These are phyloP conservation scores for Eucalyptus decipiens DNA, from an alignment of 345 rosid species.

Conservation along the genomic window DNA sequence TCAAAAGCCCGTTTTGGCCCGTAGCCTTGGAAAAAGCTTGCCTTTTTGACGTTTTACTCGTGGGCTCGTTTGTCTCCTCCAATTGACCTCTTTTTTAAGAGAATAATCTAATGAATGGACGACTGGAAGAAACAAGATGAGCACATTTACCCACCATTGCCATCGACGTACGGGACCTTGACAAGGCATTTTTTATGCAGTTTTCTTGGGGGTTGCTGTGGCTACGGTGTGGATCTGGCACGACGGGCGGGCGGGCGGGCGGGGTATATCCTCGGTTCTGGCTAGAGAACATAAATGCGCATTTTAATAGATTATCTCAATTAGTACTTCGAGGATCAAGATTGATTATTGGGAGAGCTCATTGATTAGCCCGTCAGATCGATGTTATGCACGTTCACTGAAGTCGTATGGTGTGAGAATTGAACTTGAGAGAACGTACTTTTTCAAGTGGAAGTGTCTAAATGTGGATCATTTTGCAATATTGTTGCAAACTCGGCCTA, in stretches of 20 bases:
- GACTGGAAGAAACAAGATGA: neutral
- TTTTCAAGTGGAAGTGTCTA: neutral
- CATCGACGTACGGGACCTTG: neutral
- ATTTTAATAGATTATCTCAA: neutral
- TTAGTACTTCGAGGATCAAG: neutral
- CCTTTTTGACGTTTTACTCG: neutral
- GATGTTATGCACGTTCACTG: neutral
- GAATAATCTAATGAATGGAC: neutral
- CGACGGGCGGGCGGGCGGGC: neutral
- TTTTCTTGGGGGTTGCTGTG: neutral
- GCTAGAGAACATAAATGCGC: neutral
- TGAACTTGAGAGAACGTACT: neutral
- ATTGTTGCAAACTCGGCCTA: neutral
- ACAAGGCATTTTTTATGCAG: neutral
- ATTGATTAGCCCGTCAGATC: neutral
- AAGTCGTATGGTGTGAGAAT: neutral
- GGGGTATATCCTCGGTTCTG: neutral
- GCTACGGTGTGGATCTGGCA: neutral
- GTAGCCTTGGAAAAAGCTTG: neutral
- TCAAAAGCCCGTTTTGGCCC: neutral
- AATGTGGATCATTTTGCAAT: neutral
- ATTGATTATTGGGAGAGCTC: neutral
- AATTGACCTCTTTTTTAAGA: neutral
- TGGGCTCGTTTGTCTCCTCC: neutral
- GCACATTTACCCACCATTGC: neutral